Base-by-base conservation (phyloP, 108 stramenopile genomes). In the Conticribra guillardii region DNA sequence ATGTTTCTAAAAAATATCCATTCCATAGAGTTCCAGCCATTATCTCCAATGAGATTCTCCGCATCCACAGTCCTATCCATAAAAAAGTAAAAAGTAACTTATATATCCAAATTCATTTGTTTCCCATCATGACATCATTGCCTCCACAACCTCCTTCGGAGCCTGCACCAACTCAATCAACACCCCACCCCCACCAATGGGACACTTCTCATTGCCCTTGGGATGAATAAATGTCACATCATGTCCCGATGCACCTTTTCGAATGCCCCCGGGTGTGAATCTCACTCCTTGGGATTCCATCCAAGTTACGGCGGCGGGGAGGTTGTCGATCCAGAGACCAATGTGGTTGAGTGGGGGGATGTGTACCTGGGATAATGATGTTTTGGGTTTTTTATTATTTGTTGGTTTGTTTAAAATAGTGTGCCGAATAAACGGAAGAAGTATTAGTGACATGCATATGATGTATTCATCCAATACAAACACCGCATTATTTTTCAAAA, bases 111-210 rank as follows among this genome's bases (percentile, higher is more conserved):
- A n/a, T n/a, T n/a, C n/a, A n/a, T n/a, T n/a, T n/a, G n/a, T n/a
- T n/a, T n/a, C n/a, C n/a, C n/a, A n/a, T n/a, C n/a, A n/a, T n/a
- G n/a, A n/a, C n/a, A n/a, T n/a, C 28, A 84, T 66, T 3, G 76
- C 80, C 53, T 76, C 76, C 55, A 93, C 88, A n/a, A 99, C 94
- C 11, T 96, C 87, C 14, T 84, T 57, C 11, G 99, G 99, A 2
- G 99, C 97, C 81, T 99, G 99, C 3, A 99, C 99, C 37, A 99
- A 79, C 70, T 99, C 99, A 65, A 99, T 92, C 57, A 99, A 71
- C 7, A 98, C 97, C 0, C 97, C 99, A 53, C 84, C 91, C 8
- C 97, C 97, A 23, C 90, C 82, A 33, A 98, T 85, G 7, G 98
- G 98, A 60, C 68, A 52, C 29, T 83, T 66, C 47, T 91, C 90